These are phyloP conservation scores for Pulveroboletus sp. DNA, from an alignment of 768 basidiomycete genomes.

Conservation along the genomic window DNA sequence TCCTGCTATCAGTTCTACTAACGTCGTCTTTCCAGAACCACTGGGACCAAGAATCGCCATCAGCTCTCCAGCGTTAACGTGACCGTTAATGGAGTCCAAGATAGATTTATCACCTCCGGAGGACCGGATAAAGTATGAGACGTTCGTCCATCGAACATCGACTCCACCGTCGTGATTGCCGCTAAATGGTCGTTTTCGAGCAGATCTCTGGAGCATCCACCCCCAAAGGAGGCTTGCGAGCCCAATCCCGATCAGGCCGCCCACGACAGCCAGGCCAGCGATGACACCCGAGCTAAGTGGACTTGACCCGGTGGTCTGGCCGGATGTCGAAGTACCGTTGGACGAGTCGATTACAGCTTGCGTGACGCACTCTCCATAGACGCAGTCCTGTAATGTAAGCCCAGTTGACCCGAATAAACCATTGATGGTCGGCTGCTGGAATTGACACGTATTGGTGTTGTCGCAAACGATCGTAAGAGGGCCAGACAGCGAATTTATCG, in stretches of 20 bases:
- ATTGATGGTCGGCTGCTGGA: constrained; percentile 68
- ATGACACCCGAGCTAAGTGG: constrained; percentile 79
- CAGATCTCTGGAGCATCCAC: constrained; percentile 53
- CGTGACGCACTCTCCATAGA: constrained; percentile 84
- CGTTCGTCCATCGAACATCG: constrained; percentile 59
- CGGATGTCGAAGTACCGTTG: constrained; percentile 32
- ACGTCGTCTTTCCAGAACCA: constrained; percentile 89
- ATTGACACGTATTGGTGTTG: constrained; percentile 58
- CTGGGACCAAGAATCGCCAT: constrained; percentile 92
- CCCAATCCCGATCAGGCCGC: constrained; percentile 54
- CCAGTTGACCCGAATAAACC: constrained; percentile 69
- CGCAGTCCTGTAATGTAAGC: constrained; percentile 67
- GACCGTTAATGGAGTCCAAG: constrained; percentile 65
- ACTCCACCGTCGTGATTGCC: constrained; percentile 48
- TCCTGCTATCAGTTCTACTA: constrained; percentile 86
- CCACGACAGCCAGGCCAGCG: constrained; percentile 84
- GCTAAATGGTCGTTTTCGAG: constrained; percentile 41
- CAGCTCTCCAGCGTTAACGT: constrained; percentile 74
- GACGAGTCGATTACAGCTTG: constrained; percentile 71
- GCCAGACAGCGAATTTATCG: constrained; percentile 65
- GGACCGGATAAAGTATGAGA: constrained; percentile 59
- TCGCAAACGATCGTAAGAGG: constrained; percentile 66
- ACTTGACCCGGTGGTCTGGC: constrained; percentile 31
- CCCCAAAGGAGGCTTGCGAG: constrained; percentile 62
- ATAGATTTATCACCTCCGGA: constrained; percentile 47